Conservation (phyloP, 1,284 basidiomycete species). For the Fomitopsis betulina region DNA sequence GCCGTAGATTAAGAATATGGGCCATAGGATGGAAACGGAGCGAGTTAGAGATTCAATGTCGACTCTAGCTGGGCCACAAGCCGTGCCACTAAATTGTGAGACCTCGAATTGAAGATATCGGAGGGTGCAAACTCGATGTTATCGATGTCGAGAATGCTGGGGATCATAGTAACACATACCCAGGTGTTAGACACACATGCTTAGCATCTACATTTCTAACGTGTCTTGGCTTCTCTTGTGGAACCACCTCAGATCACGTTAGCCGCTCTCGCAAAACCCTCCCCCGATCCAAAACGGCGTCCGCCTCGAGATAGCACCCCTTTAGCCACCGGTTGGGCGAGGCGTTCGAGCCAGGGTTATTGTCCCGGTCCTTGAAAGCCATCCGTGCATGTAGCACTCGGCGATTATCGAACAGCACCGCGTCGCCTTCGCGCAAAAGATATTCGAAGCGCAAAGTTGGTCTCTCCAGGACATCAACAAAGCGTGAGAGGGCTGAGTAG, state of each 20-base stretch:
- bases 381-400: conserved; percentile 88
- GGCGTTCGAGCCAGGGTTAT: conserved; percentile 15
- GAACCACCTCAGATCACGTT: not conserved
- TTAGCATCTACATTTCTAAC: too few relatives aligned
- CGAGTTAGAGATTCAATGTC: too few relatives aligned
- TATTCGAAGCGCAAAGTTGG: conserved; percentile 57
- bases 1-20: too few relatives aligned
- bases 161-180: too few relatives aligned
- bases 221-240: too few relatives aligned
- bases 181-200: too few relatives aligned
- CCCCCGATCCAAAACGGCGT: conserved; percentile 63
- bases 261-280: conserved; percentile 21
- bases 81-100: too few relatives aligned
- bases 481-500: conserved; percentile 63
- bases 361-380: conserved; percentile 51
- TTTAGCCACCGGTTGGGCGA: conserved; percentile 77
- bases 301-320: conserved; percentile 83
- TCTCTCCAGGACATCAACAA: conserved; percentile 59
- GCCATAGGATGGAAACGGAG: too few relatives aligned
- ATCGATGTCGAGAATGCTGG: too few relatives aligned
- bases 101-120: too few relatives aligned
- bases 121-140: too few relatives aligned
- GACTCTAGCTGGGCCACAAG: too few relatives aligned
- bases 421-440: conserved; percentile 79
- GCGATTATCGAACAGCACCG: conserved; percentile 91